Percentiles rank a stretch among this genome's conserved stretches.
These are phyloP conservation scores for Alopecurus myosuroides DNA, from an alignment of 176 grass and related monocot species.

Conservation along the genomic window DNA sequence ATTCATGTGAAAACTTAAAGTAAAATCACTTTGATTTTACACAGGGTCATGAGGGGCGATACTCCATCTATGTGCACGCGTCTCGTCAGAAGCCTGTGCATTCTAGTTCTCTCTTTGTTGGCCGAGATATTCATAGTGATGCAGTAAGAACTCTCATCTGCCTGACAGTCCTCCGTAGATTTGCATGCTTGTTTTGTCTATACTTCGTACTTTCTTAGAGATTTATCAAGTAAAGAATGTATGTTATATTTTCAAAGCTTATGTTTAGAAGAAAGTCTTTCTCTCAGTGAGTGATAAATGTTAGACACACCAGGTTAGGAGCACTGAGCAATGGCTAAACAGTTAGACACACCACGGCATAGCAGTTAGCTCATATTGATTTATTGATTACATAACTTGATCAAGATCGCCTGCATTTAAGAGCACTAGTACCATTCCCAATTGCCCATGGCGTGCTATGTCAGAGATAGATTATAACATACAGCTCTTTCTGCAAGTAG, in stretches of 20 bases:
- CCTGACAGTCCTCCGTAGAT: neutral
- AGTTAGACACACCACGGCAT: neutral
- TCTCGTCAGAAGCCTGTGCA: slow-evolving; percentile 81
- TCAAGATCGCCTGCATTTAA: slow-evolving; percentile 10
- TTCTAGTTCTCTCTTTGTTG: slow-evolving; percentile 84
- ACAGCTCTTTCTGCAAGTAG: neutral
- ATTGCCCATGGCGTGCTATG: neutral
- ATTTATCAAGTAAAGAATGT: neutral
- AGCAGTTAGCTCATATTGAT: slow-evolving; percentile 4
- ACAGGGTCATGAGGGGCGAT: slow-evolving; percentile 87
- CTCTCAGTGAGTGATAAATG: neutral
- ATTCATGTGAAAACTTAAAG: slow-evolving; percentile 6
- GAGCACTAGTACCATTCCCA: neutral
- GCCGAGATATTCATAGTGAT: slow-evolving; percentile 79
- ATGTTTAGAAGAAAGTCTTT: neutral
- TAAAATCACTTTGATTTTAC: slow-evolving; percentile 29
- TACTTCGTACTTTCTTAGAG: neutral
- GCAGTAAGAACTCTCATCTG: slow-evolving; percentile 47
- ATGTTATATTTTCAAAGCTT: slow-evolving; percentile 7
- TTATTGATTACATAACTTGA: neutral
- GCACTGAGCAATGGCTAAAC: slow-evolving; percentile 4
- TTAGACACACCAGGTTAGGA: neutral
- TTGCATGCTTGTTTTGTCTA: neutral
- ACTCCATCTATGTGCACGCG: slow-evolving; percentile 90
- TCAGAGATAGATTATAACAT: neutral